Evolutionary conservation across 345 rosid species (phyloP).

Genomic region (Salix caprea): DNA sequence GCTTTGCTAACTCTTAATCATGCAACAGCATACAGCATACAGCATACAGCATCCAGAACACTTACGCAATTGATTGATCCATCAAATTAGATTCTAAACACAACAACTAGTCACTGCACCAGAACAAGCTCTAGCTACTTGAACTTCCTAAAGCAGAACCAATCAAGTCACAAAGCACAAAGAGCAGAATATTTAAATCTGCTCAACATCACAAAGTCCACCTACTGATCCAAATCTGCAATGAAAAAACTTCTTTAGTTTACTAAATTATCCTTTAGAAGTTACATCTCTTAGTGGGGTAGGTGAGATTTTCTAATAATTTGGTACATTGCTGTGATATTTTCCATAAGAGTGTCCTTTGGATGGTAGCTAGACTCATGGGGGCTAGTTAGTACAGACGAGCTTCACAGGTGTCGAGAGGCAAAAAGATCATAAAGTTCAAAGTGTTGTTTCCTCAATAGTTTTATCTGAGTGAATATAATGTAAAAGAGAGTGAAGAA

Average conservation of each 20-base stretch:
- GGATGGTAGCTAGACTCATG: background rate
- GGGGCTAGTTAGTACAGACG: background rate
- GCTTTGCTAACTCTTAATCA: background rate
- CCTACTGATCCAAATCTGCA: background rate
- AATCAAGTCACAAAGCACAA: background rate
- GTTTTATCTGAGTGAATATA: background rate
- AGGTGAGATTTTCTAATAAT: background rate
- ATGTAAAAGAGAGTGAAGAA: background rate
- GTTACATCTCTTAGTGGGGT: background rate
- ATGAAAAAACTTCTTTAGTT: background rate
- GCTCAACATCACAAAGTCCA: background rate
- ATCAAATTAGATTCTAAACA: background rate
- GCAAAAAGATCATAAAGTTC: background rate
- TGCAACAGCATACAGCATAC: background rate
- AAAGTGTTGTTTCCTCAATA: background rate
- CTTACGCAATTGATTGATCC: background rate
- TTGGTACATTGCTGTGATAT: background rate
- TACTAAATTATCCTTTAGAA: background rate
- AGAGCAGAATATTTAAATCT: background rate
- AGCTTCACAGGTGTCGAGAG: background rate
- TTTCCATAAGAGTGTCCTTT: background rate
- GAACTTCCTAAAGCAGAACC: background rate
- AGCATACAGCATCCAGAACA: background rate
- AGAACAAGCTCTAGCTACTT: background rate
- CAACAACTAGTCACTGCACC: background rate